A percentile compares a stretch with the other conserved stretches of the same genome.
These are phyloP conservation scores for Penicillium paneum DNA, from an alignment of 2,329 filamentous ascomycete species.

Conservation along the genomic window DNA sequence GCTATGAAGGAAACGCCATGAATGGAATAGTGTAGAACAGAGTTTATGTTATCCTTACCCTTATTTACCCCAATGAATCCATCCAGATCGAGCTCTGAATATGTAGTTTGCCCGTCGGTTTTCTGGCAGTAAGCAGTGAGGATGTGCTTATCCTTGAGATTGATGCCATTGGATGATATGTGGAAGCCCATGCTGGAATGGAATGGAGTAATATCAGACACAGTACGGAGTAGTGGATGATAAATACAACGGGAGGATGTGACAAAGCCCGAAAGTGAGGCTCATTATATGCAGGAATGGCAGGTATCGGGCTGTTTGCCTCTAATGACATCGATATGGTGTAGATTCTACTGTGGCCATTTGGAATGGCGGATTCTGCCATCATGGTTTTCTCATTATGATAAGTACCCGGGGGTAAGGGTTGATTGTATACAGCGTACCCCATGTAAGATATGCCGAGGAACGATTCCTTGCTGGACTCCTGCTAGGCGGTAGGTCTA, in stretches of 20 bases:
- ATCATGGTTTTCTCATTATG: constrained; percentile 24
- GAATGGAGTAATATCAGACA: neutral
- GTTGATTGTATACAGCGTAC: neutral
- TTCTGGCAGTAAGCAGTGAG: constrained; percentile 20
- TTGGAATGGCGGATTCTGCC: neutral
- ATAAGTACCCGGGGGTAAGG: constrained; percentile 2
- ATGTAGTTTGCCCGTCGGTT: constrained; percentile 14
- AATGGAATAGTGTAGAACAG: neutral
- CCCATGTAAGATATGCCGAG: neutral
- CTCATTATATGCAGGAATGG: neutral
- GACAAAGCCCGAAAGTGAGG: neutral
- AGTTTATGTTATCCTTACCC: constrained; percentile 8
- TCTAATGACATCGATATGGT: constrained; percentile 16
- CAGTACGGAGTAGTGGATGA: too few species aligned
- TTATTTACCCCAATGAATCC: constrained; percentile 16
- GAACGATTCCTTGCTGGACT: neutral
- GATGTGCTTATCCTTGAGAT: constrained; percentile 20
- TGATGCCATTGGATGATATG: constrained; percentile 17
- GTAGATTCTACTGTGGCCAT: constrained; percentile 3
- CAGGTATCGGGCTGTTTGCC: neutral
- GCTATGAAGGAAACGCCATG: neutral
- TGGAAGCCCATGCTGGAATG: constrained; percentile 21
- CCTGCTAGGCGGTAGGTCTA: neutral
- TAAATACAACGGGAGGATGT: neutral
- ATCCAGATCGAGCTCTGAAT: constrained; percentile 24